Conservation (phyloP, 805 yeast species). For the Zygosaccharomyces gambellarensis region DNA sequence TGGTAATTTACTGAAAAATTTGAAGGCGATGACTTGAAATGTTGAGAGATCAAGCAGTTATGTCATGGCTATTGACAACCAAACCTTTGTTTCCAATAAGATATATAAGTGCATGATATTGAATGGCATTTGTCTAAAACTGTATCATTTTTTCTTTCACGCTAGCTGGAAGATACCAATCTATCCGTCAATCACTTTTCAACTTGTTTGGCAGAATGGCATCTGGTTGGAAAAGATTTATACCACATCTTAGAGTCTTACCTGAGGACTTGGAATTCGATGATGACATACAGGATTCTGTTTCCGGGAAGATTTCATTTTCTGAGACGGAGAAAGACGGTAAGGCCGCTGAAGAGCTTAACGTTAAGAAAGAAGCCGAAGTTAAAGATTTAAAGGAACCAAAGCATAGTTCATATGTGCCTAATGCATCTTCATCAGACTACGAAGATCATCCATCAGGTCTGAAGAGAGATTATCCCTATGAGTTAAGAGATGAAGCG, state of each 20-base stretch:
- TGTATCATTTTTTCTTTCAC: not conserved
- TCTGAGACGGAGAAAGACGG: slow-evolving; percentile 3
- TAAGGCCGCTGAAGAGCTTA: not conserved
- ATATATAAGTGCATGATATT: not conserved
- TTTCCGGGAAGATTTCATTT: not conserved
- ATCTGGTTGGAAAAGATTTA: slow-evolving; percentile 16
- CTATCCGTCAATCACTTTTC: not conserved
- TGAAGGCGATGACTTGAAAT: not conserved
- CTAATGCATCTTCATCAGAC: not conserved
- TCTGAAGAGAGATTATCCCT: slow-evolving; percentile 32
- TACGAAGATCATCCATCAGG: not conserved
- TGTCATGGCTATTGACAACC: slow-evolving; percentile 11
- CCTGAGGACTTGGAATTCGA: slow-evolving; percentile 16
- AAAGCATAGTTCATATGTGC: not conserved
- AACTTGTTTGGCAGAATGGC: not conserved
- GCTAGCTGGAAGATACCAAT: not conserved
- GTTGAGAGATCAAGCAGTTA: slow-evolving; percentile 6
- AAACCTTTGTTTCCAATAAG: not conserved
- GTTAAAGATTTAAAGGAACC: slow-evolving; percentile 4
- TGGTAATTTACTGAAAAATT: slow-evolving; percentile 1
- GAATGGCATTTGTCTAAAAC: not conserved
- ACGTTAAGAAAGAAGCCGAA: slow-evolving; percentile 1
- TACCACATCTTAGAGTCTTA: slow-evolving; percentile 28
- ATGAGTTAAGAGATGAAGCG: slow-evolving; percentile 39
- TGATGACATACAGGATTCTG: slow-evolving; percentile 1